Evolutionary conservation across 352 stramenopile species (phyloP).

Genomic region (Elongisporangium anandrum): DNA sequence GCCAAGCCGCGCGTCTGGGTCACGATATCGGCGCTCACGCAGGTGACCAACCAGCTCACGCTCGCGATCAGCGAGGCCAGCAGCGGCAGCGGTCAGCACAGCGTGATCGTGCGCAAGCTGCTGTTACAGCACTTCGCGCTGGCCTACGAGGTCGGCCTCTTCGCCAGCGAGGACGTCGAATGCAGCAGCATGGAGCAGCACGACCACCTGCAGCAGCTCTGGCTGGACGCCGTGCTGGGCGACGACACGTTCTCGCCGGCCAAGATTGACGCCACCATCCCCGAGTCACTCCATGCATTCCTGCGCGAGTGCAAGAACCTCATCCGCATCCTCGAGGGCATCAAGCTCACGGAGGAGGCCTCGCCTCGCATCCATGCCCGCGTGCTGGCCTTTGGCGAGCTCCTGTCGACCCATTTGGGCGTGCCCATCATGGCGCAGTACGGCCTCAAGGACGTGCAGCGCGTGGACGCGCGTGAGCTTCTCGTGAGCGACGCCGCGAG

Average conservation of each 20-base stretch:
- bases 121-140: slow-evolving; percentile 68
- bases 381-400: slow-evolving; percentile 81
- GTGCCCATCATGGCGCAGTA: slow-evolving; percentile 67
- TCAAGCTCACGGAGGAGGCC: slow-evolving; percentile 86
- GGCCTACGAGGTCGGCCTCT: slow-evolving; percentile 61
- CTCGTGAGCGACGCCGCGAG: slow-evolving; percentile 58
- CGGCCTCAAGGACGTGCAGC: slow-evolving; percentile 44
- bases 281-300: slow-evolving; percentile 47
- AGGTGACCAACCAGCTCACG: slow-evolving; percentile 86
- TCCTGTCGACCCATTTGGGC: slow-evolving; percentile 82
- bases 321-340: slow-evolving; percentile 76
- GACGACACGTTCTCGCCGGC: slow-evolving; percentile 46
- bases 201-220: slow-evolving; percentile 57
- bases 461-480: slow-evolving; percentile 73
- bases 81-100: slow-evolving; percentile 29
- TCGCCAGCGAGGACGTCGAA: slow-evolving; percentile 28
- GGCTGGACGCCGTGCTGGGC: slow-evolving; percentile 48
- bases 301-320: slow-evolving; percentile 81
- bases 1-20: slow-evolving; percentile 68
- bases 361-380: slow-evolving; percentile 81
- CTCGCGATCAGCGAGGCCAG: slow-evolving; percentile 45
- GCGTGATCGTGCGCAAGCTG: slow-evolving; percentile 40
- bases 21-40: slow-evolving; percentile 83
- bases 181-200: slow-evolving; percentile 33
- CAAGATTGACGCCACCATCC: slow-evolving; percentile 39